These are phyloP conservation scores for Gillenia trifoliata DNA, from an alignment of 306 rosid genomes.

Conservation along the genomic window DNA sequence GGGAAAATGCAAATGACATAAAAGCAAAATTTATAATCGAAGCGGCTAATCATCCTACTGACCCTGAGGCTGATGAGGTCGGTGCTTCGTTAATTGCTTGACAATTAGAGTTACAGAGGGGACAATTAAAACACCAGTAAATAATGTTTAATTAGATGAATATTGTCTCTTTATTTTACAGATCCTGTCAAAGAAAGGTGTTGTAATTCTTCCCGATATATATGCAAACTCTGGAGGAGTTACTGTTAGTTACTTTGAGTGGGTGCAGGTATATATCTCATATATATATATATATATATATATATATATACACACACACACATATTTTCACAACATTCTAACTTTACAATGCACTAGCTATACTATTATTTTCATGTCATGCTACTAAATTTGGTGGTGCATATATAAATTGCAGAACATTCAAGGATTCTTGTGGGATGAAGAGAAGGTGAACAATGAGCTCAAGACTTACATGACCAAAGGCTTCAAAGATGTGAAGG, in stretches of 20 bases:
- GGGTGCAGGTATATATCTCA: slow-evolving; percentile 87
- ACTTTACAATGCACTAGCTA: background rate
- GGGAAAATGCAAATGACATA: slow-evolving; percentile 80
- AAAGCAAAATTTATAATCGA: slow-evolving; percentile 81
- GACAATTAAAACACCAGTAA: background rate
- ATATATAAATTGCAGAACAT: slow-evolving; percentile 59
- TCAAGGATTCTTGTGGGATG: slow-evolving; percentile 97
- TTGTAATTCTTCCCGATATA: slow-evolving; percentile 83
- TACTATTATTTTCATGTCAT: background rate
- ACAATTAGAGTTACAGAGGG: background rate
- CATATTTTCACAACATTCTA: background rate
- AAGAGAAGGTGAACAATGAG: slow-evolving; percentile 75
- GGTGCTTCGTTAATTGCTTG: background rate
- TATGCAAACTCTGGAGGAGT: slow-evolving; percentile 99
- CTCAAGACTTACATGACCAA: slow-evolving; percentile 63
- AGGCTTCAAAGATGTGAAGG: slow-evolving; percentile 84
- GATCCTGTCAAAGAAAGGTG: slow-evolving; percentile 79
- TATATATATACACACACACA: background rate
- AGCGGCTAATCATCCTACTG: slow-evolving; percentile 96
- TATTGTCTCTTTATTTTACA: slow-evolving; percentile 24
- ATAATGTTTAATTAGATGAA: background rate
- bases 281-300: no score
- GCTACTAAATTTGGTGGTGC: background rate
- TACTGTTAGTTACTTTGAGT: slow-evolving; percentile 89
- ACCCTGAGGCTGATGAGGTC: slow-evolving; percentile 97